Conservation (phyloP, 2,329 filamentous ascomycete genomes). For the Stemphylium beticola region DNA sequence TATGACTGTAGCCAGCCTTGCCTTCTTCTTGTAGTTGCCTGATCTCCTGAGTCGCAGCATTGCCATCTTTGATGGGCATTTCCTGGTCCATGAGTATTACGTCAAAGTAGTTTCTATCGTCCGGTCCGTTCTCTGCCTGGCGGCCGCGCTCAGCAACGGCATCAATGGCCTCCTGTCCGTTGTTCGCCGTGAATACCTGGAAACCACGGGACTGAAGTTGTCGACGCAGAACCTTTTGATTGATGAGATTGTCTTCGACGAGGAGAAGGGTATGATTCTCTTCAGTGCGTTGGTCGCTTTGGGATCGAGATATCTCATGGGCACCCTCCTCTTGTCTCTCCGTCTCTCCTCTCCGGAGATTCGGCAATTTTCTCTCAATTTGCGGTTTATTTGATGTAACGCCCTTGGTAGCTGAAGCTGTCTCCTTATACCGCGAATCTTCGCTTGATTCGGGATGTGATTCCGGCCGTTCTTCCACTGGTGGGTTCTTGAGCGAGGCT, state of each 20-base stretch:
- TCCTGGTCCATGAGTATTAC: slow-evolving; percentile 55
- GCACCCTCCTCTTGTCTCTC: slow-evolving; percentile 29
- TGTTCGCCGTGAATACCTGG: slow-evolving; percentile 50
- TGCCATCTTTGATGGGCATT: slow-evolving; percentile 54
- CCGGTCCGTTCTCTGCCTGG: slow-evolving; percentile 11
- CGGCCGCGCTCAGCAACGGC: slow-evolving; percentile 41
- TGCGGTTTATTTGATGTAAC: slow-evolving; percentile 14
- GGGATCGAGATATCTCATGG: slow-evolving; percentile 23
- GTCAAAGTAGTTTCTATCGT: slow-evolving; percentile 44
- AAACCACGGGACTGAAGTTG: slow-evolving; percentile 55
- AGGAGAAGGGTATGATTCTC: slow-evolving; percentile 45
- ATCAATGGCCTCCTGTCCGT: slow-evolving; percentile 55
- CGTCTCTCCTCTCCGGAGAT: slow-evolving; percentile 33
- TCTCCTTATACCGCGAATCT: slow-evolving; percentile 35
- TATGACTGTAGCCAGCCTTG: slow-evolving; percentile 41
- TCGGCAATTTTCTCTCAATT: slow-evolving; percentile 17
- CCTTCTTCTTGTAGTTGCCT: slow-evolving; percentile 44
- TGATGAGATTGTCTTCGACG: slow-evolving; percentile 59
- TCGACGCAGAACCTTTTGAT: slow-evolving; percentile 57
- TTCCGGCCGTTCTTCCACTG: slow-evolving; percentile 38
- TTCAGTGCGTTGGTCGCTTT: slow-evolving; percentile 26
- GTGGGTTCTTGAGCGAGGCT: slow-evolving; percentile 41
- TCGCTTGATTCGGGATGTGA: slow-evolving; percentile 29
- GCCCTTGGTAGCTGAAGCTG: slow-evolving; percentile 20
- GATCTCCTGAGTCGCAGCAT: slow-evolving; percentile 50